Evolutionary conservation across 208 protist genomes (phyloP).

Genomic region (Leishmania mexicana): DNA sequence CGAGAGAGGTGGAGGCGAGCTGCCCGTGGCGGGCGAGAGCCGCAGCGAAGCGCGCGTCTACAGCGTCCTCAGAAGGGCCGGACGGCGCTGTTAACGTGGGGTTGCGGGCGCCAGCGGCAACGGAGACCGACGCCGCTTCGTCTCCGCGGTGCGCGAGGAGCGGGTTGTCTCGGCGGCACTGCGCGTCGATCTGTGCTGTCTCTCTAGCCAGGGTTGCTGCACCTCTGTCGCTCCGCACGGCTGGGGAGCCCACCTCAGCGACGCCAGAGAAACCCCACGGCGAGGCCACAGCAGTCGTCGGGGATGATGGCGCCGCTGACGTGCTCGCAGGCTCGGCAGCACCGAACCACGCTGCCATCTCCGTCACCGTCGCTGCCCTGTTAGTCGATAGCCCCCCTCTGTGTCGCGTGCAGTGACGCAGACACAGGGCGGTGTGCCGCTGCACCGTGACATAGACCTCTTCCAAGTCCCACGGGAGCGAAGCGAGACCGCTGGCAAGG

Average conservation of each 20-base stretch:
- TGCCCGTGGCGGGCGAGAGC: conserved; percentile 17
- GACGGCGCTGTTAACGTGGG: not conserved
- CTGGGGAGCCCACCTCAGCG: not conserved
- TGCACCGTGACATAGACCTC: conserved; percentile 36
- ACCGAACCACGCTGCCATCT: conserved; percentile 21
- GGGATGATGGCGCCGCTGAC: conserved; percentile 1
- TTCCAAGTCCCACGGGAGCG: conserved; percentile 47
- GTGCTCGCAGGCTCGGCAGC: not conserved
- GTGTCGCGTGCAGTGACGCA: conserved; percentile 3
- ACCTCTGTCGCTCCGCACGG: not conserved
- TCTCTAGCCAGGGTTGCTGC: not conserved
- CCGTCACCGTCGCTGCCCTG: not conserved
- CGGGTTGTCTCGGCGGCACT: conserved; percentile 1
- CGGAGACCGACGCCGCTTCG: not conserved
- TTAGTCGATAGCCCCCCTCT: not conserved
- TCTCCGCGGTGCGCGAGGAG: not conserved
- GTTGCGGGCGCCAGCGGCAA: not conserved
- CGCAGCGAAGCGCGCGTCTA: conserved; percentile 4
- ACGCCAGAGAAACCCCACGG: conserved; percentile 1
- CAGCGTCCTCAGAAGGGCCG: not conserved
- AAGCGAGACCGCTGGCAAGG: conserved; percentile 20
- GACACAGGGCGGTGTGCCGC: conserved; percentile 36
- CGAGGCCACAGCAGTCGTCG: not conserved
- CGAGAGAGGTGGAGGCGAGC: conserved; percentile 10
- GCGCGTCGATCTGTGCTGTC: conserved; percentile 3